Conservation (phyloP, 2,329 filamentous ascomycete genomes). For the Paracorniculantispora psalliotae region DNA sequence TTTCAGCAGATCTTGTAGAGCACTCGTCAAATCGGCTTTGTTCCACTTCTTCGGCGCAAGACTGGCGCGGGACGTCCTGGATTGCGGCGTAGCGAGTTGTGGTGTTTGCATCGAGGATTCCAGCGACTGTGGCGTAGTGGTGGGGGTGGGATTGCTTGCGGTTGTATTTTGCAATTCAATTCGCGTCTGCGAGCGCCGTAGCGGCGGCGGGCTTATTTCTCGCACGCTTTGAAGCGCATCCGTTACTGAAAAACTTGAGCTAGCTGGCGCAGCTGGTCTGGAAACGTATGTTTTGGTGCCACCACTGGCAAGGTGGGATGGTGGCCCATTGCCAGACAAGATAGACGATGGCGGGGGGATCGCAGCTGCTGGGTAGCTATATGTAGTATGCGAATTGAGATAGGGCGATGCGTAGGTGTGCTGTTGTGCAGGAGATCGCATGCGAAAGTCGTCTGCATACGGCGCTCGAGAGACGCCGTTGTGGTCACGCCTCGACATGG, state of each 20-base stretch:
- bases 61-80: not conserved
- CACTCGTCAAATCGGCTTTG: not conserved
- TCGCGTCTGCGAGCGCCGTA: constrained; percentile 19
- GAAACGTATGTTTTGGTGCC: not conserved
- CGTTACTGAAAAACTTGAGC: not conserved
- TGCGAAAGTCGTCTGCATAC: not conserved
- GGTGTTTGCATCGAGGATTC: not conserved
- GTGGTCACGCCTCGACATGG: constrained; percentile 8
- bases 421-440: not conserved
- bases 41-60: not conserved
- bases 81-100: constrained; percentile 15
- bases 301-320: not conserved
- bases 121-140: constrained; percentile 15
- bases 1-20: constrained; percentile 34
- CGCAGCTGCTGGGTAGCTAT: not conserved
- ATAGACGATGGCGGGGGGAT: constrained; percentile 1
- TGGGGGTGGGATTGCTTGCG: not conserved
- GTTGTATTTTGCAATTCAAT: not conserved
- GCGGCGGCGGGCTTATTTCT: constrained; percentile 25
- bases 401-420: not conserved
- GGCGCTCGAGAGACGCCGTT: not conserved
- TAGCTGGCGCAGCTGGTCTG: not conserved
- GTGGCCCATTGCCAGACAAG: constrained; percentile 1
- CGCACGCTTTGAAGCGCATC: not conserved
- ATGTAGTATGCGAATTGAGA: not conserved